phyloP scores from a whole-genome alignment of 768 basidiomycete genomes.

The Phallus indusiatus region DNA sequence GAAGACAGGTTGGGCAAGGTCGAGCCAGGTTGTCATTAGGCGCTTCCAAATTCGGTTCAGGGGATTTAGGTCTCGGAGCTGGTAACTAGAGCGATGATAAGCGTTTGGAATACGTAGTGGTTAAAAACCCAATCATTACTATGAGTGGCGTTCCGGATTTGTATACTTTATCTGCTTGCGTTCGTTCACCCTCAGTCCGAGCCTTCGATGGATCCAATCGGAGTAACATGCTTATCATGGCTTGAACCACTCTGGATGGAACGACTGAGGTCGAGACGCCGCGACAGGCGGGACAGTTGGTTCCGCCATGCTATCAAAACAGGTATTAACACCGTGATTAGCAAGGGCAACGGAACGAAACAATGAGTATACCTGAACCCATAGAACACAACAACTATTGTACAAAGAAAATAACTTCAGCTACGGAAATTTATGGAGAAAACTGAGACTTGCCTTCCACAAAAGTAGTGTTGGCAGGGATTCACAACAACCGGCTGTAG shows the following conservation, averaged over 20 bases:
- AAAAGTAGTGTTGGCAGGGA: slow-evolving; percentile 88
- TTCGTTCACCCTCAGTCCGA: slow-evolving; percentile 59
- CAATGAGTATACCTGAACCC: slow-evolving; percentile 64
- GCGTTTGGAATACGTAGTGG: neutral
- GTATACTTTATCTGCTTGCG: slow-evolving; percentile 80
- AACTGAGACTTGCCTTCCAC: slow-evolving; percentile 55
- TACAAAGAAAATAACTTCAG: neutral
- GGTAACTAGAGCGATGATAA: slow-evolving; percentile 44
- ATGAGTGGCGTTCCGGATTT: slow-evolving; percentile 49
- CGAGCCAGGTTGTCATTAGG: slow-evolving; percentile 51
- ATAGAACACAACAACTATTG: slow-evolving; percentile 68
- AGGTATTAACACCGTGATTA: neutral
- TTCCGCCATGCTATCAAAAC: slow-evolving; percentile 61
- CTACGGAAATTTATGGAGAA: neutral
- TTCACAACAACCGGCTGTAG: slow-evolving; percentile 63
- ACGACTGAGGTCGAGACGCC: slow-evolving; percentile 56
- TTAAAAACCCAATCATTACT: slow-evolving; percentile 30
- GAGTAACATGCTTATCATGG: slow-evolving; percentile 61
- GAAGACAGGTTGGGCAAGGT: slow-evolving; percentile 71
- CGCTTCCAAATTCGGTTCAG: slow-evolving; percentile 61
- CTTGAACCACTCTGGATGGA: slow-evolving; percentile 65
- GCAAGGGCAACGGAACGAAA: slow-evolving; percentile 7
- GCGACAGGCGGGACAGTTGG: slow-evolving; percentile 77
- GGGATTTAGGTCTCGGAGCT: slow-evolving; percentile 63
- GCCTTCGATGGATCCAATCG: slow-evolving; percentile 61